Percentiles rank a stretch among this genome's conserved stretches.
These are phyloP conservation scores for Gymnopus androsaceus DNA, from an alignment of 1,284 basidiomycete genomes.

Conservation along the genomic window DNA sequence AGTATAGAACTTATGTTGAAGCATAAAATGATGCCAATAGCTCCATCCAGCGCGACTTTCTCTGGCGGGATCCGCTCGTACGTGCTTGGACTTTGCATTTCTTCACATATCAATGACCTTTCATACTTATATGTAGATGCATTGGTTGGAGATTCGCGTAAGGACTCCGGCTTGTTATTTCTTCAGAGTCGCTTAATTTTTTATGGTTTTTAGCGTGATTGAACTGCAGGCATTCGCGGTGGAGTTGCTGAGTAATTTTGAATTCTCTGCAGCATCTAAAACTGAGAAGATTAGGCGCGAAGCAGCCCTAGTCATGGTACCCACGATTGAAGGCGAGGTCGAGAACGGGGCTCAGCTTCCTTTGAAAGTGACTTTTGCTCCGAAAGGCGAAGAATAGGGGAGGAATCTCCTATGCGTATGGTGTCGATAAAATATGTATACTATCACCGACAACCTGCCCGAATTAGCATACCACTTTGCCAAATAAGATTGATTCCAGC, in stretches of 20 bases:
- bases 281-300: constrained; percentile 41
- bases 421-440: too few species aligned
- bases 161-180: constrained; percentile 16
- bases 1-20: constrained; percentile 25
- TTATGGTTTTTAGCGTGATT: constrained; percentile 32
- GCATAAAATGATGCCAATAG: too few species aligned
- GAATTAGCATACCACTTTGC: too few species aligned
- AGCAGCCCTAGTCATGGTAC: constrained; percentile 45
- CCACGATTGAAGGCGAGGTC: constrained; percentile 47
- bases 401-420: too few species aligned
- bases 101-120: constrained; percentile 46
- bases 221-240: constrained; percentile 54
- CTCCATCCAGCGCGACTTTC: too few species aligned
- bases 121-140: constrained; percentile 42
- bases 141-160: constrained; percentile 57
- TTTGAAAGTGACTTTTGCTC: constrained; percentile 35
- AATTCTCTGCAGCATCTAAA: constrained; percentile 43
- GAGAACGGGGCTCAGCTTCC: constrained; percentile 51
- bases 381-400: background rate
- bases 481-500: too few species aligned
- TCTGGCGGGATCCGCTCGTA: too few species aligned
- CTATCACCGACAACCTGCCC: too few species aligned
- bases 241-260: constrained; percentile 49
- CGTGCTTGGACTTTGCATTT: background rate
- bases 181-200: background rate